Evolutionary conservation across 2,329 filamentous ascomycete species (phyloP).

Genomic region (Juglanconis oblonga): DNA sequence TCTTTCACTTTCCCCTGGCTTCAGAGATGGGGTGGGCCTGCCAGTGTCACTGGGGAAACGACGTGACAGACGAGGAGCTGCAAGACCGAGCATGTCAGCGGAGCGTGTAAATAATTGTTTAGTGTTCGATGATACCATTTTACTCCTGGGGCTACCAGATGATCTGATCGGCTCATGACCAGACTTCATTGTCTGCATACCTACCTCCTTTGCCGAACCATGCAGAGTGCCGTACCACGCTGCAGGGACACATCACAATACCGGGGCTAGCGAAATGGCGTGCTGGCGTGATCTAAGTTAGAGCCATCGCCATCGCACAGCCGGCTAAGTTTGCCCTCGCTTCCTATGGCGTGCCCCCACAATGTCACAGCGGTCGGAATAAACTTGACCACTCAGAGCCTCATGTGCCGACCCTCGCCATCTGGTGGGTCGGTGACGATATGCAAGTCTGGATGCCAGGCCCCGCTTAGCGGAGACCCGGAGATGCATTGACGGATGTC

Average conservation of each 20-base stretch:
- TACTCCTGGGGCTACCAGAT: too few relatives aligned
- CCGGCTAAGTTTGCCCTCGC: neutral
- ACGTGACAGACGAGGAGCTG: neutral
- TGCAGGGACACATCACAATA: neutral
- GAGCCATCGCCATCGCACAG: neutral
- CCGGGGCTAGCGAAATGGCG: neutral
- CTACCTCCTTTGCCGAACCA: too few relatives aligned
- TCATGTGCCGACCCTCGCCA: conserved; percentile 3
- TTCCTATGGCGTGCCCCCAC: neutral
- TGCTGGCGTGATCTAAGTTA: neutral
- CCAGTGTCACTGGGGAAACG: conserved; percentile 1
- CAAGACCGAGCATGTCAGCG: neutral
- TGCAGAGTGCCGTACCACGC: too few relatives aligned
- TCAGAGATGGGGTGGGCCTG: conserved; percentile 8
- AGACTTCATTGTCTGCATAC: too few relatives aligned
- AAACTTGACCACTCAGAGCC: neutral
- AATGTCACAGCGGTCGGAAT: neutral
- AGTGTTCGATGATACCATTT: neutral
- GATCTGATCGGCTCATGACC: too few relatives aligned
- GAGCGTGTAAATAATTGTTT: neutral
- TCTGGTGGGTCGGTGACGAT: conserved; percentile 14
- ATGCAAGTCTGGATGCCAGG: conserved; percentile 1
- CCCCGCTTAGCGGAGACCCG: neutral
- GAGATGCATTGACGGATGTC: conserved; percentile 10
- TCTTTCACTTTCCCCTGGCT: conserved; percentile 14